These are phyloP conservation scores for Sporothrix sp. DNA, from an alignment of 2,329 filamentous ascomycete species.

Conservation along the genomic window DNA sequence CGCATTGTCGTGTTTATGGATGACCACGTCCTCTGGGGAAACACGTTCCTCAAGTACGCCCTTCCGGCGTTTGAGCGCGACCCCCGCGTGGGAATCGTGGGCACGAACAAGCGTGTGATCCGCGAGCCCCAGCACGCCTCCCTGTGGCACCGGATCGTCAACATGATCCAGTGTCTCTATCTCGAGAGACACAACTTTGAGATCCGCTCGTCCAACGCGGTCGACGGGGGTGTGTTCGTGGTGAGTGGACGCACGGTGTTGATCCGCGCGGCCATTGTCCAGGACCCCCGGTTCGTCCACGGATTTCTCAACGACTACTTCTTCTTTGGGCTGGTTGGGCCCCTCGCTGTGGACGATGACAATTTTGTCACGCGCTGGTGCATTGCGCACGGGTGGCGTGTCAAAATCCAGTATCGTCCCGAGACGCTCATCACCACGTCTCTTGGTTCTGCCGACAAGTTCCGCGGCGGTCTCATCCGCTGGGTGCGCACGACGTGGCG, in stretches of 20 bases:
- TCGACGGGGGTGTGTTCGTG: slow-evolving; percentile 51
- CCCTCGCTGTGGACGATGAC: slow-evolving; percentile 49
- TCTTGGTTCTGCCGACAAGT: slow-evolving; percentile 38
- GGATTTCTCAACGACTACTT: slow-evolving; percentile 42
- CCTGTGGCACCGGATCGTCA: slow-evolving; percentile 31
- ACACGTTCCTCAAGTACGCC: slow-evolving; percentile 31
- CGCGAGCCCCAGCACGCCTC: slow-evolving; percentile 25
- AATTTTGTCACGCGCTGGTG: slow-evolving; percentile 50
- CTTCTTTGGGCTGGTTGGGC: slow-evolving; percentile 33
- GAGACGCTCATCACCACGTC: slow-evolving; percentile 42
- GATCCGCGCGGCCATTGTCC: slow-evolving; percentile 41
- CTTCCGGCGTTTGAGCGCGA: slow-evolving; percentile 36
- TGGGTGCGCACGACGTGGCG: slow-evolving; percentile 52
- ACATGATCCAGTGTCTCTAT: slow-evolving; percentile 50
- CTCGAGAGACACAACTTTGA: slow-evolving; percentile 55
- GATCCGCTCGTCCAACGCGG: slow-evolving; percentile 41
- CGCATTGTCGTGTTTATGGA: slow-evolving; percentile 38
- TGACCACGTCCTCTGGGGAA: slow-evolving; percentile 44
- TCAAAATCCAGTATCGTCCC: slow-evolving; percentile 43
- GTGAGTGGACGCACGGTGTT: slow-evolving; percentile 45
- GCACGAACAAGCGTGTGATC: slow-evolving; percentile 44
- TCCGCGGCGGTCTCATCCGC: slow-evolving; percentile 41
- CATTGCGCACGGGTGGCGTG: slow-evolving; percentile 39
- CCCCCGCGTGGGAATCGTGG: slow-evolving; percentile 40
- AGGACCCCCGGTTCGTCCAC: slow-evolving; percentile 31